Percentiles rank a stretch among this genome's conserved stretches.
Conservation (phyloP, 352 stramenopile genomes). For the Phytopythium montanum region DNA sequence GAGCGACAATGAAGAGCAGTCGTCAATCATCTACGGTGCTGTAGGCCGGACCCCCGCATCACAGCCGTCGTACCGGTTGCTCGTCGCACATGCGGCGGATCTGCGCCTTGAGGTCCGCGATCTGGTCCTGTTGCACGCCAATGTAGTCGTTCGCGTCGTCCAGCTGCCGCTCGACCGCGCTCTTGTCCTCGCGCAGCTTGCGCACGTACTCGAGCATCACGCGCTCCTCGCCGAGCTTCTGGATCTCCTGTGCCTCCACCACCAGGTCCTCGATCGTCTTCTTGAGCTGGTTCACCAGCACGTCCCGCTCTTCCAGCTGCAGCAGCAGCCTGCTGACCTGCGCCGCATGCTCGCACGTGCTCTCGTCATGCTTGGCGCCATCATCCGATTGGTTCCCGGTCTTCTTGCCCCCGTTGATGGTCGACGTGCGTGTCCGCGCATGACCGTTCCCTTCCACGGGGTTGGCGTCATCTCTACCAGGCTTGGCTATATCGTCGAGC, state of each 20-base stretch:
- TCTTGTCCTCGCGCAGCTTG: conserved; percentile 78
- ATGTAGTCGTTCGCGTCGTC: conserved; percentile 81
- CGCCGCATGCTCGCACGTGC: conserved; percentile 19
- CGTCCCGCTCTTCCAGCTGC: conserved; percentile 82
- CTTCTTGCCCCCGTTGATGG: neutral
- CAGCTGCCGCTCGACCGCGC: conserved; percentile 53
- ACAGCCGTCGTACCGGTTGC: conserved; percentile 25
- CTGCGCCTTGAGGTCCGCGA: conserved; percentile 73
- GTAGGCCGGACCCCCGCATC: neutral
- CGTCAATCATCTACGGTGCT: neutral
- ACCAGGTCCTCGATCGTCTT: conserved; percentile 77
- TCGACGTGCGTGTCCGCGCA: neutral
- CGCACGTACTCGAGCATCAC: conserved; percentile 84
- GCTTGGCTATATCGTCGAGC: neutral
- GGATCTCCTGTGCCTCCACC: conserved; percentile 66
- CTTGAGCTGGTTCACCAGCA: conserved; percentile 76
- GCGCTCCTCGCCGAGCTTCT: conserved; percentile 75
- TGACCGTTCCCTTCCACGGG: neutral
- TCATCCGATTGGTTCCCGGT: neutral
- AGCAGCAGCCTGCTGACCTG: conserved; percentile 34
- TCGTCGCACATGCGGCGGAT: conserved; percentile 41
- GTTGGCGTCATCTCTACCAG: neutral
- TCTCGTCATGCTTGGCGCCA: conserved; percentile 4
- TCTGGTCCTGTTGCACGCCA: conserved; percentile 65
- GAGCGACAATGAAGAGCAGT: neutral